A percentile compares a stretch with the other conserved stretches of the same genome.
Conservation (phyloP, 1,284 basidiomycete genomes). For the Irpex sp. region DNA sequence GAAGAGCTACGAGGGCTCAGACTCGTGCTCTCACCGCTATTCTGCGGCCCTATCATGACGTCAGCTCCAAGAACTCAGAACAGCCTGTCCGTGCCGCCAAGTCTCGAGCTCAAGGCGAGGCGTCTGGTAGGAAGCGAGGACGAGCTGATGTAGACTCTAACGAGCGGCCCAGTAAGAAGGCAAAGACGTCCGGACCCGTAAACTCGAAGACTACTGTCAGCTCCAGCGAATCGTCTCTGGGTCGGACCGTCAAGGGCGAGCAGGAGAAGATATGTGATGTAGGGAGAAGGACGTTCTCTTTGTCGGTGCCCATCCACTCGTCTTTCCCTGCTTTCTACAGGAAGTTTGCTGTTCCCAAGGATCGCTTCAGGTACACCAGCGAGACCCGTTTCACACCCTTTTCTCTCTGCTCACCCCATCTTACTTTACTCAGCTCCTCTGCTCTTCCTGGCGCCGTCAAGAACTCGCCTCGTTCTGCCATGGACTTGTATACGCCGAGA, state of each 20-base stretch:
- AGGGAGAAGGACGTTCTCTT: slow-evolving; percentile 56
- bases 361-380: neutral
- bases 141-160: neutral
- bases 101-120: neutral
- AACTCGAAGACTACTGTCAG: neutral
- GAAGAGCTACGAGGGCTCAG: neutral
- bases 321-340: slow-evolving; percentile 70
- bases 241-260: neutral
- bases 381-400: neutral
- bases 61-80: neutral
- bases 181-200: neutral
- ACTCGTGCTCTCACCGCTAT: neutral
- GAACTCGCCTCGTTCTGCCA: slow-evolving; percentile 60
- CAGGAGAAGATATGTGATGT: neutral
- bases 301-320: slow-evolving; percentile 49
- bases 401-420: neutral
- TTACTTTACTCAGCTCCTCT: slow-evolving; percentile 25
- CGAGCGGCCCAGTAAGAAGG: neutral
- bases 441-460: slow-evolving; percentile 51
- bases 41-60: neutral
- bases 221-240: neutral
- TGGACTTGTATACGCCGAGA: slow-evolving; percentile 83
- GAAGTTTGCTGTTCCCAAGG: slow-evolving; percentile 63
- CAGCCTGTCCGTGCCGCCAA: neutral
- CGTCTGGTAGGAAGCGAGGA: neutral